Evolutionary conservation across 2,329 filamentous ascomycete genomes (phyloP).

Genomic region (Paraphoma chrysanthemicola): DNA sequence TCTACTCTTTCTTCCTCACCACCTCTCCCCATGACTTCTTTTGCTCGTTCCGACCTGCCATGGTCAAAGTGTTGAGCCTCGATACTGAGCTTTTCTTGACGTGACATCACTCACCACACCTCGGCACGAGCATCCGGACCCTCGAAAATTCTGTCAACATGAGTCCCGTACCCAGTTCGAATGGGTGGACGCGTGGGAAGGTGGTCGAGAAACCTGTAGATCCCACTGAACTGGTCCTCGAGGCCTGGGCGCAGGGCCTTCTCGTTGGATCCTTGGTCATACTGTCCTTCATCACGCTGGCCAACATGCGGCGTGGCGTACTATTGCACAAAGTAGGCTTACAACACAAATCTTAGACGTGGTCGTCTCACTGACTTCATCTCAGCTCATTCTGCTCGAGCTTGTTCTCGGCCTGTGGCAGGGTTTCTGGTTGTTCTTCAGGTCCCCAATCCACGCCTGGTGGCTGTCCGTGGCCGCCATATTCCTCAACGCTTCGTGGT

Average conservation of each 20-base stretch:
- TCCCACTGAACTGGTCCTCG: slow-evolving; percentile 44
- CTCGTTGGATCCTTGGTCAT: slow-evolving; percentile 54
- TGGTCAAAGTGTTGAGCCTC: slow-evolving; percentile 23
- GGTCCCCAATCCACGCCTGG: slow-evolving; percentile 66
- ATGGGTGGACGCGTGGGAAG: slow-evolving; percentile 13
- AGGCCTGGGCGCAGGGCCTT: slow-evolving; percentile 51
- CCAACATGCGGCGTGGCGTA: slow-evolving; percentile 57
- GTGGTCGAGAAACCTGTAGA: slow-evolving; percentile 41
- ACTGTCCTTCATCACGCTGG: slow-evolving; percentile 56
- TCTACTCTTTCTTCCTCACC: no score
- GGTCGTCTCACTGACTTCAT: slow-evolving; percentile 16
- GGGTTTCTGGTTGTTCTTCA: slow-evolving; percentile 66
- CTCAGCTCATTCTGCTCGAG: slow-evolving; percentile 55
- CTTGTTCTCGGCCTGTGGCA: slow-evolving; percentile 64
- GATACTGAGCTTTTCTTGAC: slow-evolving; percentile 15
- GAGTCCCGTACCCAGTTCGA: slow-evolving; percentile 20
- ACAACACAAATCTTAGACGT: no score
- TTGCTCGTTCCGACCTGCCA: slow-evolving; percentile 16
- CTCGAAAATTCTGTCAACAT: slow-evolving; percentile 26
- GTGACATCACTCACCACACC: slow-evolving; percentile 30
- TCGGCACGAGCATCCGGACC: slow-evolving; percentile 18
- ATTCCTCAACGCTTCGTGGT: slow-evolving; percentile 68
- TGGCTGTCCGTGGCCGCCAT: slow-evolving; percentile 68
- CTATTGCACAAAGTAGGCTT: slow-evolving; percentile 54
- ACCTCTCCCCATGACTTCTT: background rate